Evolutionary conservation across 331 rosid genomes (phyloP).

Genomic region (Malus hybrid): DNA sequence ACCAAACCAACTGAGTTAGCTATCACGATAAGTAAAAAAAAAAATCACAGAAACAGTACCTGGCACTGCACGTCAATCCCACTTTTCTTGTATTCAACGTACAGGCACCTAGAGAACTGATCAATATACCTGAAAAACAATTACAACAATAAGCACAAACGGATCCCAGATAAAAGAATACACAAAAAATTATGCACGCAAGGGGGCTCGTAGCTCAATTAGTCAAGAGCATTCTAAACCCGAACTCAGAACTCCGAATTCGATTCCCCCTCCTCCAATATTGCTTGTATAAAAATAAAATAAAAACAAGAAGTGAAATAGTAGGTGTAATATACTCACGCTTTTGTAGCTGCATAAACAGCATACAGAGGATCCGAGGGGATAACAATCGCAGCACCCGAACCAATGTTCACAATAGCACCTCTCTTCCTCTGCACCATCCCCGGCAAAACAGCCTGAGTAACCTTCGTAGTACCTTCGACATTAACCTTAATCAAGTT

Average conservation of each 20-base stretch:
- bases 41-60: conserved; percentile 37
- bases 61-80: conserved; percentile 99
- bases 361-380: conserved; percentile 83
- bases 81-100: conserved; percentile 88
- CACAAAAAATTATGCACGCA: too few relatives aligned
- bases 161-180: too few relatives aligned
- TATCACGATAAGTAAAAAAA: not conserved
- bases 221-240: too few relatives aligned
- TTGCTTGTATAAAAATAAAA: too few relatives aligned
- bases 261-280: too few relatives aligned
- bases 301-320: not conserved
- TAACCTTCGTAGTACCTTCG: conserved; percentile 72
- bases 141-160: not conserved
- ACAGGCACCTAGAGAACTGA: conserved; percentile 83
- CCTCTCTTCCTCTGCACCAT: conserved; percentile 74
- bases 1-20: not conserved
- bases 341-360: conserved; percentile 76
- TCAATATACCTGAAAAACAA: conserved; percentile 61
- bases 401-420: conserved; percentile 75
- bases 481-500: conserved; percentile 71
- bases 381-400: conserved; percentile 63
- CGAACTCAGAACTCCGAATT: too few relatives aligned
- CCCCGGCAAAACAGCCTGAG: conserved; percentile 65
- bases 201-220: too few relatives aligned
- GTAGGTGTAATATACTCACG: conserved; percentile 36